phyloP scores from a whole-genome alignment of 306 rosid species.

The Quercus rubra region DNA sequence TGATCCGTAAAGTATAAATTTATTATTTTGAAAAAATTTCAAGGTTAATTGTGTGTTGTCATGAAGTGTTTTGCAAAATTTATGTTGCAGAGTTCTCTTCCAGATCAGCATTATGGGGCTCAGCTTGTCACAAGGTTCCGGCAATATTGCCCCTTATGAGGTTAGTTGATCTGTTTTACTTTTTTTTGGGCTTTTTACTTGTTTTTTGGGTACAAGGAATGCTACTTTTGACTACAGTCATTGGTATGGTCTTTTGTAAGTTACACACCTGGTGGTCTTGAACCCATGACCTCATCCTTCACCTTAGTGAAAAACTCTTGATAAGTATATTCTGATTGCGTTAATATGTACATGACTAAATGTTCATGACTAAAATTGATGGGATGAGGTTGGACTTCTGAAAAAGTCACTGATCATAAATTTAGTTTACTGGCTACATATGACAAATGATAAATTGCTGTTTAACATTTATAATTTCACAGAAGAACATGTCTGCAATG shows the following conservation, averaged over 20 bases:
- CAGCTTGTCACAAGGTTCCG: conserved; percentile 29
- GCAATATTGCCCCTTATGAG: conserved; percentile 43
- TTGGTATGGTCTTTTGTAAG: neutral
- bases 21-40: neutral
- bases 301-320: neutral
- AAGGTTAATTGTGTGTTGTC: neutral
- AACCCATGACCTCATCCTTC: too few species aligned
- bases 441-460: neutral
- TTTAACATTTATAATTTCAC: neutral
- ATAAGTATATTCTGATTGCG: neutral
- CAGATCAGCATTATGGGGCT: conserved; percentile 15
- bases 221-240: neutral
- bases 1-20: neutral
- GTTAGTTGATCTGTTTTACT: conserved; percentile 33
- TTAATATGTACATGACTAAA: neutral
- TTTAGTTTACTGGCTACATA: neutral
- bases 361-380: neutral
- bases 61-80: conserved; percentile 20
- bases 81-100: conserved; percentile 40
- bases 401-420: neutral
- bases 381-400: neutral
- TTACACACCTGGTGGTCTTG: too few species aligned
- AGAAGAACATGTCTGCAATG: neutral
- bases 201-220: neutral
- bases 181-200: neutral